These are phyloP conservation scores for Lavandula angustifolia DNA, from an alignment of 257 asterid species.

Conservation along the genomic window DNA sequence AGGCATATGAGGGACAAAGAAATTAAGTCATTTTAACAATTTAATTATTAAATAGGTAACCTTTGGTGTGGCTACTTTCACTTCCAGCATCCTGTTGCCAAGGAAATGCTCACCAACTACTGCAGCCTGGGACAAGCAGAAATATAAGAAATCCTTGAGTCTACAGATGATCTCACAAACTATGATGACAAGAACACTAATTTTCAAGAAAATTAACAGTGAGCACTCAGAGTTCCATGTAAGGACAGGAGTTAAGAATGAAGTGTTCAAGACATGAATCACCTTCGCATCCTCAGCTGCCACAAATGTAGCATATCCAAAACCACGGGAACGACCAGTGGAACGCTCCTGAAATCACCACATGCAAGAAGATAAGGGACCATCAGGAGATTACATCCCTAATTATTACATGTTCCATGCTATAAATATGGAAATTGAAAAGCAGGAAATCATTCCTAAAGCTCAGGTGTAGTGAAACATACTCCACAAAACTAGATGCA, in stretches of 20 bases:
- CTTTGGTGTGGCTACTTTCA: conserved; percentile 98
- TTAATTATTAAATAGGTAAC: conserved; percentile 38
- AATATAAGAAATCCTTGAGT: conserved; percentile 6
- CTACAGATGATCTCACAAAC: conserved; percentile 12
- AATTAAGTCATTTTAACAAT: conserved; percentile 7
- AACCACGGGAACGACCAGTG: conserved; percentile 97
- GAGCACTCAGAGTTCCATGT: conserved; percentile 23
- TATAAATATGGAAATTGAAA: conserved; percentile 17
- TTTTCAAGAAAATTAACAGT: conserved; percentile 8
- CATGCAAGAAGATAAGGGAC: conserved; percentile 23
- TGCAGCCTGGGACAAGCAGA: conserved; percentile 61
- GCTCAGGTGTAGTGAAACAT: neutral
- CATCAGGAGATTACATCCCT: neutral
- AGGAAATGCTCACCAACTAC: conserved; percentile 77
- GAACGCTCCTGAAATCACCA: conserved; percentile 75
- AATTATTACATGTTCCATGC: conserved; percentile 9
- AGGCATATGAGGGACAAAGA: conserved; percentile 2
- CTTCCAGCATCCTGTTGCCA: conserved; percentile 88
- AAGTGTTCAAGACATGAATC: conserved; percentile 26
- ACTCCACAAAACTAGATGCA: neutral
- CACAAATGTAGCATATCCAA: conserved; percentile 93
- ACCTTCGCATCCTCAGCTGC: conserved; percentile 86
- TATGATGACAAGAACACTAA: conserved; percentile 3
- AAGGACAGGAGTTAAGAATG: conserved; percentile 15
- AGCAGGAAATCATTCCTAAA: conserved; percentile 2